These are phyloP conservation scores for Drechslerella dactyloides DNA, from an alignment of 2,329 filamentous ascomycete species.

Conservation along the genomic window DNA sequence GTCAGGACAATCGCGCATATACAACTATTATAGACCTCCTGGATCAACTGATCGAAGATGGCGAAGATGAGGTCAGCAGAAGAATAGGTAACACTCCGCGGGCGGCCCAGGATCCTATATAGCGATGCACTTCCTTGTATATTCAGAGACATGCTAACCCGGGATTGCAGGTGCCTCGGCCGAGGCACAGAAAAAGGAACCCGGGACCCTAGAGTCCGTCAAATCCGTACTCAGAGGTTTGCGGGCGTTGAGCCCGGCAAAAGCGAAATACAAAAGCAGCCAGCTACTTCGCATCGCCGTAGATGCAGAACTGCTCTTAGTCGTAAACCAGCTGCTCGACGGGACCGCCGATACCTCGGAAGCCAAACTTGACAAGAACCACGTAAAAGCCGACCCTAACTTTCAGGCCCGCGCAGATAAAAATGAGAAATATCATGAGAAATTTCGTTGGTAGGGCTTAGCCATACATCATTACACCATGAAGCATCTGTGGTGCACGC, in stretches of 20 bases:
- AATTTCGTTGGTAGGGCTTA: constrained; percentile 12
- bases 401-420: constrained; percentile 2
- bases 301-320: constrained; percentile 6
- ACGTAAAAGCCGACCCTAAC: constrained; percentile 22
- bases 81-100: constrained; percentile 16
- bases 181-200: no score
- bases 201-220: no score
- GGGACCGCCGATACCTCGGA: background rate
- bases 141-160: no score
- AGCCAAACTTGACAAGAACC: background rate
- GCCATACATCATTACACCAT: no score
- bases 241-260: no score
- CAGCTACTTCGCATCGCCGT: constrained; percentile 32
- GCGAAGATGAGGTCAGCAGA: constrained; percentile 1
- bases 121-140: no score
- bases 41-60: background rate
- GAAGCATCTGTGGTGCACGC: no score
- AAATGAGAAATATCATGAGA: constrained; percentile 5
- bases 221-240: no score
- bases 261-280: background rate
- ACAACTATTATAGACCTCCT: constrained; percentile 10
- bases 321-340: background rate
- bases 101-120: background rate
- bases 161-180: background rate
- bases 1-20: constrained; percentile 14